Conservation (phyloP, 257 asterid species). For the Nicotiana sylvestris region DNA sequence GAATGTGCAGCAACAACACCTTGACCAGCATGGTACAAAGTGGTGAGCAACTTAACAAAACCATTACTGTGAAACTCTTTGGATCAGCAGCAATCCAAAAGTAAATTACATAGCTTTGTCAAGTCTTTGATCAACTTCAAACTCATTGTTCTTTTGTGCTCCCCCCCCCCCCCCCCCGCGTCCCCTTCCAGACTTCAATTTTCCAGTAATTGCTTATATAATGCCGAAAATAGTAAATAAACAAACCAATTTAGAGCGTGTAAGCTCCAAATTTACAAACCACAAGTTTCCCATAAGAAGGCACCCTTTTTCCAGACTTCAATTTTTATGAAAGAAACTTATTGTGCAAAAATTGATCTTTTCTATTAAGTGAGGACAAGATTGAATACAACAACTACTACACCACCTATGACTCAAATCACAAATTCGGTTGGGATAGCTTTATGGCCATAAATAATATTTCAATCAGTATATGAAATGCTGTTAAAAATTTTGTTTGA, state of each 20-base stretch:
- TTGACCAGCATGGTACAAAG: neutral
- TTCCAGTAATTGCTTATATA: neutral
- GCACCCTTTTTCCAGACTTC: neutral
- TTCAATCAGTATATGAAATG: neutral
- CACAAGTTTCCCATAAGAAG: neutral
- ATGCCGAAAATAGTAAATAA: neutral
- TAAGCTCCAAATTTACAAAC: neutral
- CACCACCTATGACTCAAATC: neutral
- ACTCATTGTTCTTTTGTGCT: neutral
- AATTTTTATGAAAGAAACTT: neutral
- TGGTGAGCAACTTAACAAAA: neutral
- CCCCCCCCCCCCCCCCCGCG: too few species aligned
- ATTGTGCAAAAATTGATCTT: neutral
- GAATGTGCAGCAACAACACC: neutral
- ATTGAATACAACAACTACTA: neutral
- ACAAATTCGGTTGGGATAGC: neutral
- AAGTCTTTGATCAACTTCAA: neutral
- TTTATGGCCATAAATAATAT: neutral
- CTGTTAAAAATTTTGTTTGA: neutral
- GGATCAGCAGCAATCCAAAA: neutral
- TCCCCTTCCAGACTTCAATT: too few species aligned
- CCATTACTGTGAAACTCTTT: neutral
- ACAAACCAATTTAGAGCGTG: neutral
- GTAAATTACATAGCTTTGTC: neutral
- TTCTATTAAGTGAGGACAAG: neutral